Base-by-base conservation (phyloP, 2,329 filamentous ascomycete genomes). In the Graphilbum ipis-grandicollis region DNA sequence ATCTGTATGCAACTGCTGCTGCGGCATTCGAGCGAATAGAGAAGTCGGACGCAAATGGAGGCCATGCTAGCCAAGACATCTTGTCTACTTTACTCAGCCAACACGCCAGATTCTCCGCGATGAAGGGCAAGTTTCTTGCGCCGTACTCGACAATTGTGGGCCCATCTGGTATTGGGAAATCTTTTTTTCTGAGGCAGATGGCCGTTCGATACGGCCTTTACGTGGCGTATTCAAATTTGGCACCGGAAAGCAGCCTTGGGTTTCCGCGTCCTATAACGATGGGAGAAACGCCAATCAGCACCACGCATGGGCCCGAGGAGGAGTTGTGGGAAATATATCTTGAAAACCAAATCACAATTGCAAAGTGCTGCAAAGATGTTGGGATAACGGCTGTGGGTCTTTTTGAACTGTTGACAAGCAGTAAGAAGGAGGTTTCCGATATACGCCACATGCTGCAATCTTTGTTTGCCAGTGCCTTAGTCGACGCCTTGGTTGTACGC, bases 61-160 rank as follows among this genome's bases (percentile, higher is more conserved):
- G 10, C 6, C 14, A 30, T 18, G 36, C 36, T 14, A 37, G 36
- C 31, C 18, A 29, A 3, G 14, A 18, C 18, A 23, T 33, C 17
- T 14, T 37, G 6, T 9, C 31, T 13, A 17, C 9, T 12, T 14
- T 33, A 23, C 7, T 33, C 9, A 23, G 18, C 9, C 31, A 37
- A 14, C 18, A 28, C 22, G 21, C 23, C 15, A 12, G 8, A 14
- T 21, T 17, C n/a, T 22, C 26, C 12, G 10, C 14, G 19, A 19
- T 10, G 9, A 6, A 14, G 3, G 35, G 14, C 15, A 15, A 21
- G 4, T 37, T 33, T 22, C 17, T 37, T 8, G 23, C 36, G 9
- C 37, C 37, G 9, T 38, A 38, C n/a, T n/a, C 37, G 15, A 38
- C 37, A n/a, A 31, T 38, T 13, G 33, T 38, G 2, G 37, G 37